phyloP scores from a whole-genome alignment of 2,329 filamentous ascomycete genomes.

The Microsporum audouinii region DNA sequence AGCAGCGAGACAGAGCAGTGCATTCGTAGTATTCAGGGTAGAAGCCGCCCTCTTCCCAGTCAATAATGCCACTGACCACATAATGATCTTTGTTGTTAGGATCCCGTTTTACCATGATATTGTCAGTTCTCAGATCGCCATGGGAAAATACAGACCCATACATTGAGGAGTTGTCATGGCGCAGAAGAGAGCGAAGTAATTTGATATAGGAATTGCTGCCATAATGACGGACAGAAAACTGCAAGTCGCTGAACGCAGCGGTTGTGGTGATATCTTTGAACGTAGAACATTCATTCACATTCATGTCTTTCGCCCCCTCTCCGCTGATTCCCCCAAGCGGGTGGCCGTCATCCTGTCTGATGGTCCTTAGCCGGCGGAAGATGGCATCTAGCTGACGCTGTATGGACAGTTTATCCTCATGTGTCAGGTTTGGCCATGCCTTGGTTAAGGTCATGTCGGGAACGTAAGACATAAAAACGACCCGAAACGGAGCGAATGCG shows the following conservation, averaged over 20 bases:
- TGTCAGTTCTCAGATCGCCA: constrained; percentile 9
- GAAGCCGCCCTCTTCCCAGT: constrained; percentile 25
- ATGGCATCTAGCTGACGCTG: constrained; percentile 13
- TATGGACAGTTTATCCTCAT: constrained; percentile 14
- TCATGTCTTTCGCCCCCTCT: constrained; percentile 21
- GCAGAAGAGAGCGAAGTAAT: constrained; percentile 18
- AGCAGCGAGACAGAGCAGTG: constrained; percentile 14
- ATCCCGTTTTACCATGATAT: constrained; percentile 12
- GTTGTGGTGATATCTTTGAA: constrained; percentile 19
- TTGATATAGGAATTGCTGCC: constrained; percentile 17
- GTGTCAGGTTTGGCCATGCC: constrained; percentile 18
- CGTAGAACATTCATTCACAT: constrained; percentile 14
- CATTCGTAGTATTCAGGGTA: constrained; percentile 24
- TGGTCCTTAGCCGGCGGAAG: constrained; percentile 15
- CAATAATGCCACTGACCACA: constrained; percentile 21
- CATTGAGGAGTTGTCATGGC: constrained; percentile 6
- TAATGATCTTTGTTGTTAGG: constrained; percentile 6
- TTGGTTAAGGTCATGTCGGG: constrained; percentile 16
- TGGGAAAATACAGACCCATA: constrained; percentile 11
- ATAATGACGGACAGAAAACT: constrained; percentile 17
- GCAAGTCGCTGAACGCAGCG: constrained; percentile 15
- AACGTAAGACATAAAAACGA: constrained; percentile 23
- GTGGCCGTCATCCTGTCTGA: constrained; percentile 13
- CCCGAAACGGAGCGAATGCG: constrained; percentile 15
- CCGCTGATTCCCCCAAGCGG: constrained; percentile 19